Evolutionary conservation across 768 basidiomycete species (phyloP), one percentile per base, ranked within the genome.

Genomic region (Solioccasus polychromus): DNA sequence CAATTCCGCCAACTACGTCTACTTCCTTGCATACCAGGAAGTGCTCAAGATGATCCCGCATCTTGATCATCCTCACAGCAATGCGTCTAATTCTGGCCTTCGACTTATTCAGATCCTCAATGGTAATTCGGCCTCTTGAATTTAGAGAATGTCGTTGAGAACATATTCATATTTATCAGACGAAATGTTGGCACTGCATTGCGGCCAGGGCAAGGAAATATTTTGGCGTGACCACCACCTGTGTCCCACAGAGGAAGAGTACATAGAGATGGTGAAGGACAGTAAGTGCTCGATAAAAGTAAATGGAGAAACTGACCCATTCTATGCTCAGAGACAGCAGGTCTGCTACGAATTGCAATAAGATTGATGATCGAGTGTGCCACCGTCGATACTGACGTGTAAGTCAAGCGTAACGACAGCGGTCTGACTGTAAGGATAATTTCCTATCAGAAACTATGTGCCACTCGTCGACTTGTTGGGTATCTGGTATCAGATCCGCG

Each of bases 1-100:
- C 68, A 99, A 99, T 64, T 82, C 86, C 4, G 94, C 94, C 2
- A 97, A 96, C 67, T 97, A 97, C 57, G 92, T 92, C 30, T 97
- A 95, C 62, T 99, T 98, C 63, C 80, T 92, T 31, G 95, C 93
- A 0, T 92, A 85, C 61, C 78, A 92, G 52, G 89, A 94, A 52
- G 76, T 92, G 1, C 80, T 86, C 52, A 70, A 53, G 51, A n/a
- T n/a, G n/a, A 44, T 57, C 15, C 53, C 58, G 8, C 44, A 31
- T 17, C 24, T 32, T 28, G 26, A 39, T 23, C 44, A 39, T 12
- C 26, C 44, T 6, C 40, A 35, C 8, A 19, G 29, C 22, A 42
- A 31, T 25, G 19, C 26, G 6, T 38, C 36, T 4, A 39, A 50
- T 26, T 54, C 68, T 4, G 66, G 69, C 42, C 64, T 60, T 47